Base-by-base conservation (phyloP, 2,329 filamentous ascomycete species). In the Aspergillus quadrilineatus region DNA sequence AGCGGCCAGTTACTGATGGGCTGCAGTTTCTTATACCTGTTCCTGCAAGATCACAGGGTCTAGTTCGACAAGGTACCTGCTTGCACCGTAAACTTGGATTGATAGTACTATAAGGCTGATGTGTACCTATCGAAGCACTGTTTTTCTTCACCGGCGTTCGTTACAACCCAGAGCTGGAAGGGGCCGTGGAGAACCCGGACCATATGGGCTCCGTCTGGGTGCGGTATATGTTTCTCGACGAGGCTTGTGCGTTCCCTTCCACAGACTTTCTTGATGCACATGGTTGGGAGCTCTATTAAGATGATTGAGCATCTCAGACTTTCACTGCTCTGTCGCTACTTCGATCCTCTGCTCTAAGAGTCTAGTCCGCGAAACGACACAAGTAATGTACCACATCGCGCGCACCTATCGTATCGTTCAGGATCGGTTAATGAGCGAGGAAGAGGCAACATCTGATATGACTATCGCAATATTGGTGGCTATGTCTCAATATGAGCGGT, bases 391-490 rank as follows among this genome's bases (percentile, higher is more conserved):
- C n/a, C 50, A 53, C 39, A 53, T 53, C n/a, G 50, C 50, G 14
- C 34, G 34, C 36, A 53, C 50, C 26, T 53, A 53, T n/a, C 42
- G 50, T 4, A 37, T 53, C 26, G 30, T 53, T 8, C 50, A 53
- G 32, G 22, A 53, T 32, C 42, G 50, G 32, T 15, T 53, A 14
- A 47, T 47, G 44, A 39, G 8, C 22, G 3, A n/a, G 14, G 15
- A 46, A 28, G 50, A 53, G 15, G 50, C 50, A 8, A 47, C 43
- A 43, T 46, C 50, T 8, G 50, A 53, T 47, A 53, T 53, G 43
- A 53, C 50, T 2, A 53, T 53, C 12, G 50, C 50, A n/a, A 41
- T 53, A 15, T 22, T 53, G 4, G 43, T 53, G 15, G 28, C 43
- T 15, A 46, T 53, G 43, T 46, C 50, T 1, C 50, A 53, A n/a